Base-by-base conservation (phyloP, 495 filamentous ascomycete genomes). In the Daldinia bambusicola region DNA sequence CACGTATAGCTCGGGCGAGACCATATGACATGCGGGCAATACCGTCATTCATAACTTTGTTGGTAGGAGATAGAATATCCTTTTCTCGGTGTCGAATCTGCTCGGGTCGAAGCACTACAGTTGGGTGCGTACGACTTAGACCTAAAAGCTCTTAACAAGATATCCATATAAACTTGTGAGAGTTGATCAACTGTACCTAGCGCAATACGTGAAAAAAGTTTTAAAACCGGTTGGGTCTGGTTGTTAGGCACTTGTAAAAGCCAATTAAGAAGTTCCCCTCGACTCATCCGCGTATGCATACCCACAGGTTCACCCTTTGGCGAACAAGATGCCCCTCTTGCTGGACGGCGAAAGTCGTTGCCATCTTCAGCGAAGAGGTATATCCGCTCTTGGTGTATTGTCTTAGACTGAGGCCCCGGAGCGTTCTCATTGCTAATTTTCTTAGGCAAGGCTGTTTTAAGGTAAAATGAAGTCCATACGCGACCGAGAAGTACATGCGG, bases 31-130 rank as follows among this genome's bases (percentile, higher is more conserved):
- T 90, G 31, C 89, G 79, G 13, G 88, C 91, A 57, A 92, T 92
- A 4, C 93, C 92, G 72, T 96, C 92, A 67, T 94, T 94, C 93
- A 96, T 96, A 0, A 91, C 85, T 32, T 79, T 78, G 0, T 66
- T 55, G 13, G 67, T 70, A 0, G 78, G 78, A 0, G 82, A 83
- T 0, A 77, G 55, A 4, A 84, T 65, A 61, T 85, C 83, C 0
- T 61, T 10, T 1, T 36, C 6, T 14, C 62, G 72, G 37, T 80
- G 76, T 20, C 50, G 60, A 22, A 85, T 83, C 67, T 85, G 79
- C 2, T 76, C 41, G 0, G 71, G 74, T 38, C 79, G 67, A 12
- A 84, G 74, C 6, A 77, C 60, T 13, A 81, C 34, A 6, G 79
- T 74, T 0, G 82, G 77, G 2, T 55, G 71, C 0, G 83, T 84